phyloP scores from a whole-genome alignment of 371 early-diverging fungal genomes.

The Mucor piriformis region DNA sequence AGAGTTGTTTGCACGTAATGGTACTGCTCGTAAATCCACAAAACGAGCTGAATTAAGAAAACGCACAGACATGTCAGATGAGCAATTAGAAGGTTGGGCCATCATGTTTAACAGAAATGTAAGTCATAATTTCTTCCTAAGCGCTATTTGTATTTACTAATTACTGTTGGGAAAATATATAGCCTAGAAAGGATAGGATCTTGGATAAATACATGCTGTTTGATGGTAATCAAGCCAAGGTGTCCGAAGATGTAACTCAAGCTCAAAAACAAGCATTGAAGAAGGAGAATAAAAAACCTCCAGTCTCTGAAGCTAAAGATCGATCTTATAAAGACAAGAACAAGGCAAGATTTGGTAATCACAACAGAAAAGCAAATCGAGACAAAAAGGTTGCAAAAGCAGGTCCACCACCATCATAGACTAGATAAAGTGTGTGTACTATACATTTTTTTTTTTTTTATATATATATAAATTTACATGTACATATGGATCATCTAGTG shows the following conservation, averaged over 20 bases:
- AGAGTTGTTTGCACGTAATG: slow-evolving; percentile 61
- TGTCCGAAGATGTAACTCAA: slow-evolving; percentile 11
- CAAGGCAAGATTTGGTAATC: slow-evolving; percentile 69
- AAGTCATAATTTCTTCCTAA: slow-evolving; percentile 31
- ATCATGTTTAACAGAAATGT: slow-evolving; percentile 85
- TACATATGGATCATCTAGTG: background rate
- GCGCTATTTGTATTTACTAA: background rate
- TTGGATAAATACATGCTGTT: slow-evolving; percentile 64
- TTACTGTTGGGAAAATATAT: no score
- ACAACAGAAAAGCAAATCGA: slow-evolving; percentile 66
- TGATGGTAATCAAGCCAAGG: slow-evolving; percentile 34
- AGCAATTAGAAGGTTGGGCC: slow-evolving; percentile 94
- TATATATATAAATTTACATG: background rate
- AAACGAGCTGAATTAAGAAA: slow-evolving; percentile 63
- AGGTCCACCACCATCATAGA: slow-evolving; percentile 16
- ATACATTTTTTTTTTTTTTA: no score
- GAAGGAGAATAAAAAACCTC: slow-evolving; percentile 21
- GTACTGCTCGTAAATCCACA: slow-evolving; percentile 60
- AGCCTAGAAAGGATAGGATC: slow-evolving; percentile 70
- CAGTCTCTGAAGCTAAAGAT: slow-evolving; percentile 34
- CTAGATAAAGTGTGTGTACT: no score
- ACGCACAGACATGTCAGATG: slow-evolving; percentile 80
- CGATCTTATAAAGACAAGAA: slow-evolving; percentile 59
- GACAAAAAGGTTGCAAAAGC: slow-evolving; percentile 62
- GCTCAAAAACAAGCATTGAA: slow-evolving; percentile 14